phyloP scores from a whole-genome alignment of 2,329 filamentous ascomycete genomes.

The Nothomitra cinnamomea region DNA sequence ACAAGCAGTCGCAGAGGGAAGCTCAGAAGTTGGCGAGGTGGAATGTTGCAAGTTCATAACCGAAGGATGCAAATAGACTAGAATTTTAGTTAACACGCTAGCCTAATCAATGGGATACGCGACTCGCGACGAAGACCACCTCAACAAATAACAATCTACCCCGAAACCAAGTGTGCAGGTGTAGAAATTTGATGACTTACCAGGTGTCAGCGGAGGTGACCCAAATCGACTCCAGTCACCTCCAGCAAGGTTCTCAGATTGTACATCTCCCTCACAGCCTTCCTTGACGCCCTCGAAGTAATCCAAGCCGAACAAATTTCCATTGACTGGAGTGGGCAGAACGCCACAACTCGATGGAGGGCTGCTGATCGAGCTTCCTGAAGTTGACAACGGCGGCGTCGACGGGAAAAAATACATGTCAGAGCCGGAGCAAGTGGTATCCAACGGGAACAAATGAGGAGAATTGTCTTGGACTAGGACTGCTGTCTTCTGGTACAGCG shows the following conservation, averaged over 20 bases:
- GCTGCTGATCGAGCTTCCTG: slow-evolving; percentile 73
- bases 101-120: neutral
- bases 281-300: slow-evolving; percentile 52
- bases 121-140: neutral
- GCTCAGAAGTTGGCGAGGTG: slow-evolving; percentile 35
- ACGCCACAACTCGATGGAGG: slow-evolving; percentile 59
- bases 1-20: slow-evolving; percentile 55
- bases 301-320: slow-evolving; percentile 57
- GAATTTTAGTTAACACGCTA: slow-evolving; percentile 16
- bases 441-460: slow-evolving; percentile 41
- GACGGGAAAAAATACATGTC: slow-evolving; percentile 59
- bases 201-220: slow-evolving; percentile 79
- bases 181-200: too few relatives aligned
- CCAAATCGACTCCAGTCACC: slow-evolving; percentile 61
- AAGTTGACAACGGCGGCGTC: slow-evolving; percentile 73
- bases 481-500: slow-evolving; percentile 56
- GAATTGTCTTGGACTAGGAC: slow-evolving; percentile 46
- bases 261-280: slow-evolving; percentile 50
- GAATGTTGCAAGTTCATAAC: slow-evolving; percentile 36
- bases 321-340: slow-evolving; percentile 68
- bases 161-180: too few relatives aligned
- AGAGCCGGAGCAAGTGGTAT: slow-evolving; percentile 52
- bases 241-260: slow-evolving; percentile 53
- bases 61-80: slow-evolving; percentile 53
- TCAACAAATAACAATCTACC: neutral